Conservation (phyloP, 495 filamentous ascomycete species). For the Penicillium taxi region DNA sequence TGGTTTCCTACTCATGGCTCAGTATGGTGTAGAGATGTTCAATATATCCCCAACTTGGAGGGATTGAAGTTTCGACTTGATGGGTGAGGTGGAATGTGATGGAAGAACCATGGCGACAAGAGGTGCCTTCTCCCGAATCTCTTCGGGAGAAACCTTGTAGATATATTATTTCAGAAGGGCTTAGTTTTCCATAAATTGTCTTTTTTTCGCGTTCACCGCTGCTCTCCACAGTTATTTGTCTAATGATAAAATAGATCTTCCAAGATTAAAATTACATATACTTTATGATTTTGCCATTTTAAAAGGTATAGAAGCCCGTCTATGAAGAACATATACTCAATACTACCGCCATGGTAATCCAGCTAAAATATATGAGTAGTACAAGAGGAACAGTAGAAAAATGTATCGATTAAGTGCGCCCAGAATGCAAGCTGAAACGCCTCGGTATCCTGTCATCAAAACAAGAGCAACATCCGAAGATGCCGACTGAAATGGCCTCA, state of each 20-base stretch:
- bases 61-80: background rate
- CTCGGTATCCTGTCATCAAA: conserved; percentile 1
- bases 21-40: conserved; percentile 6
- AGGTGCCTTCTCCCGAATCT: conserved; percentile 8
- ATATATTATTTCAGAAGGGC: conserved; percentile 30
- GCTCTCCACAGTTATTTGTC: conserved; percentile 9
- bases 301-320: conserved; percentile 7
- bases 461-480: background rate
- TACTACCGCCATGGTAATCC: conserved; percentile 17
- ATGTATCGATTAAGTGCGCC: conserved; percentile 5
- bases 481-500: background rate
- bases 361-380: conserved; percentile 8
- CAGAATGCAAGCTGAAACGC: conserved; percentile 5
- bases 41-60: too few species aligned
- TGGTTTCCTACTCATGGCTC: conserved; percentile 5
- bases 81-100: conserved; percentile 4
- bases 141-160: conserved; percentile 27
- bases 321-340: conserved; percentile 9
- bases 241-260: background rate
- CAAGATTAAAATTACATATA: conserved; percentile 4
- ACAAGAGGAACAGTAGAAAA: conserved; percentile 3
- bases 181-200: conserved; percentile 12
- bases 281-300: conserved; percentile 9
- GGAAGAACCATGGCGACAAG: conserved; percentile 2
- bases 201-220: background rate